These are phyloP conservation scores for Scutellaria minor DNA, from an alignment of 257 asterid species.

Conservation along the genomic window DNA sequence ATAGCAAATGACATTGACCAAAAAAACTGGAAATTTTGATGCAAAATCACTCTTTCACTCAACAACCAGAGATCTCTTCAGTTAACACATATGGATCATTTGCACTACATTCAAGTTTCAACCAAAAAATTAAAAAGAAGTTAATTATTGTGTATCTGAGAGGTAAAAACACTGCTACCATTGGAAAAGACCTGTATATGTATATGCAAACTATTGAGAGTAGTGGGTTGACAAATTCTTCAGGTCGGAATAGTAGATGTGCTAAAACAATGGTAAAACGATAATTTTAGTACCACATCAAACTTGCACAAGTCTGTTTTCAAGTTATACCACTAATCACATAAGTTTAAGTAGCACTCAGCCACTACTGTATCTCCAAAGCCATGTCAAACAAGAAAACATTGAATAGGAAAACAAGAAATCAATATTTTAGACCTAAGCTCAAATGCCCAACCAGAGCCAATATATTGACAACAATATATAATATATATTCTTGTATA, in stretches of 20 bases:
- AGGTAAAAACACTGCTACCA: not conserved
- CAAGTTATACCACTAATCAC: slow-evolving; percentile 17
- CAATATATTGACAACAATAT: not conserved
- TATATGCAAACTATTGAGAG: not conserved
- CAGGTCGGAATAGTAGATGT: not conserved
- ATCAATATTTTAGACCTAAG: not conserved
- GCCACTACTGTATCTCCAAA: not conserved
- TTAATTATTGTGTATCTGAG: not conserved
- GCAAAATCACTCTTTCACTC: not conserved
- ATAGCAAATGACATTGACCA: slow-evolving; percentile 4
- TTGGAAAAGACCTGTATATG: not conserved
- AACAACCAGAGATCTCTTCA: slow-evolving; percentile 1
- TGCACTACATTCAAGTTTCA: not conserved
- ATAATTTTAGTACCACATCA: not conserved
- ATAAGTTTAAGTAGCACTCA: not conserved
- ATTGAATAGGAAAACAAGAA: not conserved
- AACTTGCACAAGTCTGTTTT: slow-evolving; percentile 11
- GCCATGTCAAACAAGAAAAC: not conserved
- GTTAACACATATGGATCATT: not conserved
- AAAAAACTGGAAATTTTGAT: not conserved
- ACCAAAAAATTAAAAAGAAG: too few relatives aligned
- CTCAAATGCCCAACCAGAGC: not conserved
- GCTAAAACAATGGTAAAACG: too few relatives aligned
- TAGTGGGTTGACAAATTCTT: not conserved
- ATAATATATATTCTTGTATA: not conserved